phyloP scores from a whole-genome alignment of 1,284 basidiomycete species.

The Cryptococcus maquisensis region DNA sequence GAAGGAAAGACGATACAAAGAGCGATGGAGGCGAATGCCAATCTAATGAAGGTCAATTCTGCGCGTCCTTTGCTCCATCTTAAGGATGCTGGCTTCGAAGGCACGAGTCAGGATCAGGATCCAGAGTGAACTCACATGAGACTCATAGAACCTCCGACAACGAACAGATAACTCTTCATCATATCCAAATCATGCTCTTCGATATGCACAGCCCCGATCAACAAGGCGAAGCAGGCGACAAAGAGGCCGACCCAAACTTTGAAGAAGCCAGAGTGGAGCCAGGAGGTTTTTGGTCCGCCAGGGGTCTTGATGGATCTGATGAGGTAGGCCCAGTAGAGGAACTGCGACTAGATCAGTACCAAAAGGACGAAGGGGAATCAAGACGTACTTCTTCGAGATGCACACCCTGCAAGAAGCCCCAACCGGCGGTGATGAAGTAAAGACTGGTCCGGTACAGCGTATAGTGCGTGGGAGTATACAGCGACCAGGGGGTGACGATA shows the following conservation, averaged over 20 bases:
- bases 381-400: slow-evolving; percentile 33
- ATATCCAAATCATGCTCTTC: slow-evolving; percentile 23
- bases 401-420: slow-evolving; percentile 28
- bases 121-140: slow-evolving; percentile 18
- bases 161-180: slow-evolving; percentile 31
- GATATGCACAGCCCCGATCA: slow-evolving; percentile 20
- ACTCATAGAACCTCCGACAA: slow-evolving; percentile 22
- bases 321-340: slow-evolving; percentile 32
- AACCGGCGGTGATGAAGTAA: slow-evolving; percentile 25
- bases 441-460: slow-evolving; percentile 12
- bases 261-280: slow-evolving; percentile 24
- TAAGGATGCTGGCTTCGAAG: neutral
- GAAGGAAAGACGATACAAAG: slow-evolving; percentile 25
- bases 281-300: slow-evolving; percentile 14
- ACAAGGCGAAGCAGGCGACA: slow-evolving; percentile 11
- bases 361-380: neutral
- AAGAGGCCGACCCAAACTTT: slow-evolving; percentile 19
- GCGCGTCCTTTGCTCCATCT: neutral
- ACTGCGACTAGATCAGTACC: slow-evolving; percentile 6
- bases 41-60: slow-evolving; percentile 7
- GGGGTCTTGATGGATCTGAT: slow-evolving; percentile 23
- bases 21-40: slow-evolving; percentile 20
- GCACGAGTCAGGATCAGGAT: neutral
- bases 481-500: slow-evolving; percentile 24
- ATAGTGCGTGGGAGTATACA: slow-evolving; percentile 17